A percentile compares a stretch with the other conserved stretches of the same genome.
Conservation (phyloP, 2,329 filamentous ascomycete species). For the Alternaria infectoria region DNA sequence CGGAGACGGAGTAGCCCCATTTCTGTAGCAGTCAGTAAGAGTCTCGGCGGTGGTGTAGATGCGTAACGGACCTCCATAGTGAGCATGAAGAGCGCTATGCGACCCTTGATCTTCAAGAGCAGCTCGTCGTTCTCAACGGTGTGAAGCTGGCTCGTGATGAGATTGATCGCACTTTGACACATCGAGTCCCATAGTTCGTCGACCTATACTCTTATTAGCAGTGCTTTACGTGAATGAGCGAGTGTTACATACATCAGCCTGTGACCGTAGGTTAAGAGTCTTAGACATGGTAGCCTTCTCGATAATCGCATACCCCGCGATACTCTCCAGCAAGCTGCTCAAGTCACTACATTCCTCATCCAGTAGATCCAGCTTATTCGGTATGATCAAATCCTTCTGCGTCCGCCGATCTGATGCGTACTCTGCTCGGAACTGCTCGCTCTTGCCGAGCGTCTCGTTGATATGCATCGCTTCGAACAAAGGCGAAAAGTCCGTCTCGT, state of each 20-base stretch:
- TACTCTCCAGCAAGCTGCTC: constrained; percentile 90
- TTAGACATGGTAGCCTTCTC: constrained; percentile 92
- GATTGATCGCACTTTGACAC: constrained; percentile 83
- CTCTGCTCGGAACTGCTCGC: constrained; percentile 86
- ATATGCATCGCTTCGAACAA: constrained; percentile 96
- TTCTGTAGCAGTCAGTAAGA: constrained; percentile 62
- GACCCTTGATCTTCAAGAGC: constrained; percentile 91
- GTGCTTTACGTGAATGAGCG: neutral
- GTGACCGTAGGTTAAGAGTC: constrained; percentile 79
- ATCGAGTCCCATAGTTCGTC: constrained; percentile 99
- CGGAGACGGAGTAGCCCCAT: constrained; percentile 85
- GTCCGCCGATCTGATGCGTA: constrained; percentile 90
- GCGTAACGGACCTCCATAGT: constrained; percentile 93
- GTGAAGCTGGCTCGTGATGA: constrained; percentile 80
- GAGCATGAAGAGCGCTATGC: constrained; percentile 92
- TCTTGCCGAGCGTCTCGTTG: constrained; percentile 90
- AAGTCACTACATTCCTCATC: constrained; percentile 84
- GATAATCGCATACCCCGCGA: constrained; percentile 95
- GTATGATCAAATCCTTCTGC: constrained; percentile 90
- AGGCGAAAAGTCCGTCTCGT: constrained; percentile 92
- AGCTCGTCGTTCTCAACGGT: constrained; percentile 87
- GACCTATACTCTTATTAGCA: constrained; percentile 61
- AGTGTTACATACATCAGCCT: constrained; percentile 71
- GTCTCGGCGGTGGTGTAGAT: too few relatives aligned
- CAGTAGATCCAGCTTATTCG: constrained; percentile 74